Base-by-base conservation (phyloP, 306 rosid genomes). In the Casuarina glauca region DNA sequence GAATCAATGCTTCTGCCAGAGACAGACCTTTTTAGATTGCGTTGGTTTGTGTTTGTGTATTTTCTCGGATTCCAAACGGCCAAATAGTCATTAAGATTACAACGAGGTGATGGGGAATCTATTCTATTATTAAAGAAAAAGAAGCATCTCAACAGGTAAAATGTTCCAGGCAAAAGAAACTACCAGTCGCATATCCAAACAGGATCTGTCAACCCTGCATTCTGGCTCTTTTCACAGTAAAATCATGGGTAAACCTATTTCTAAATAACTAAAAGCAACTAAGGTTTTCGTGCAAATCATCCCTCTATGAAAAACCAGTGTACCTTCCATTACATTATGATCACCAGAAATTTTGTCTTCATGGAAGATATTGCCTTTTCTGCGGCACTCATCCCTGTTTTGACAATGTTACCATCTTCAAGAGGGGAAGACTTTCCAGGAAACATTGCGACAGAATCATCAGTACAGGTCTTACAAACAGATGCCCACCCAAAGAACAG, bases 311-410 rank as follows among this genome's bases (percentile, higher is more conserved):
- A 53, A 76, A 63, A 62, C 74, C 69, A 48, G 77, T 57, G 78
- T 79, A 92, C 98, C 97, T 90, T 83, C 82, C 74, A 61, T 87
- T 77, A 48, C 53, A 74, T 80, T 64, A 72, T 81, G 75, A 88
- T 86, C 88, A 61, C 81, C 88, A 54, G 86, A 72, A 67, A 77
- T 36, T 66, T 79, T 52, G 78, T 74, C 78, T 68, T 84, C 63
- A 90, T 63, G 7, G 95, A 74, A 76, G 93, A 90, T 58, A 91
- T 73, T 63, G 97, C 98, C 88, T 76, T 90, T 79, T 87, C 90
- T 69, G 93, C 93, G 76, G 91, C 92, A 71, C 82, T 93, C 88
- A 88, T 83, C 8, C 92, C 97, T 70, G 91, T 83, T 78, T 84
- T 80, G 46, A 49, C 83, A 51, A 89, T 84, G 69, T 76, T 73